Conservation (phyloP, 192 early-diverging fungal genomes). For the Glomus cerebriforme region DNA sequence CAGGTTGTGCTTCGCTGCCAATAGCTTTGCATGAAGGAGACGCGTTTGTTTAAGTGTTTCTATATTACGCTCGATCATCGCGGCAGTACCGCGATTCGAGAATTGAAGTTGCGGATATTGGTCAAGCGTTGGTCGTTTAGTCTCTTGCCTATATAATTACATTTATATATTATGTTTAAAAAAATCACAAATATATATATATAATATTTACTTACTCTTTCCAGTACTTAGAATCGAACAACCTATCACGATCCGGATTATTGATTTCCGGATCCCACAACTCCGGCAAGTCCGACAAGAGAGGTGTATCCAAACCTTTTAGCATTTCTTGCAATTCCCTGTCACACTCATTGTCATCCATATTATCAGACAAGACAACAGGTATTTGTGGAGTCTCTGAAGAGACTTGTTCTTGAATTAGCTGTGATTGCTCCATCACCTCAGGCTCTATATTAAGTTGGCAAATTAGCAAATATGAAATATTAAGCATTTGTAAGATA, state of each 20-base stretch:
- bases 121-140: conserved; percentile 44
- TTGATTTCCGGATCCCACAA: conserved; percentile 28
- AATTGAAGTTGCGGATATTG: conserved; percentile 40
- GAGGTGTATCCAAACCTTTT: conserved; percentile 39
- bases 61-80: conserved; percentile 48
- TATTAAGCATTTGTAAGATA: background rate
- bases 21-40: conserved; percentile 47
- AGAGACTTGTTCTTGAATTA: conserved; percentile 42
- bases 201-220: conserved; percentile 12
- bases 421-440: background rate
- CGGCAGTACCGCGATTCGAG: conserved; percentile 40
- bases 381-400: conserved; percentile 45
- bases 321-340: conserved; percentile 41
- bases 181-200: background rate
- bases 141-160: conserved; percentile 25
- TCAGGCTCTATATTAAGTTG: background rate
- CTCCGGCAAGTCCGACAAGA: conserved; percentile 38
- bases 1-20: background rate
- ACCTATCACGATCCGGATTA: conserved; percentile 11
- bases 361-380: conserved; percentile 52
- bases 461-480: background rate
- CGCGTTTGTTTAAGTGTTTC: conserved; percentile 47
- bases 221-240: conserved; percentile 13
- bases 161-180: background rate
- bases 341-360: conserved; percentile 43